Evolutionary conservation across 2,329 filamentous ascomycete species (phyloP), one percentile per base, ranked within the genome.

Genomic region (Colletotrichum abscissum): DNA sequence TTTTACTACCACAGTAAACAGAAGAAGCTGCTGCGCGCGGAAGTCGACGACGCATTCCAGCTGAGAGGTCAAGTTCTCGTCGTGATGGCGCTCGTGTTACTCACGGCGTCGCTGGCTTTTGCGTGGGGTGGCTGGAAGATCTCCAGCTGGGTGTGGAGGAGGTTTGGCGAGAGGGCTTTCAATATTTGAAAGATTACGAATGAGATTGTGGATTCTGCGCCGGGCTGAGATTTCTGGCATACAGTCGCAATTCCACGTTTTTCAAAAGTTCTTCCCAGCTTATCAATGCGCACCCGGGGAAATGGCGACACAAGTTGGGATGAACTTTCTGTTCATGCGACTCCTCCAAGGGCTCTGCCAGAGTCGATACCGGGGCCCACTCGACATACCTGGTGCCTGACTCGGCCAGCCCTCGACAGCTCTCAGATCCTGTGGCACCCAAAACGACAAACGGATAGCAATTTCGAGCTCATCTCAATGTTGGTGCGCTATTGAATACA

Each of bases 1-100:
- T 85, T 82, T 79, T 86, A 87, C 76, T 90, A 89, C 75, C 88
- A 89, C 80, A 86, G 84, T 75, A 88, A 89, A 79, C 88, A 91
- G 81, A 84, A 88, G 73, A 90, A 91, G 79, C 83, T 93, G 66
- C 86, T 92, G 78, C 88, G 83, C 78, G 84, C 91, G 84, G 90
- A 93, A 79, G 86, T 91, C 19, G 85, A 85, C 3, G 91, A 93
- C 77, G 92, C 92, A 3, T 90, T 93, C 75, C 87, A 88, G 78
- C 84, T 92, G 79, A 86, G 90, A 28, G 82, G 84, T 12, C 83
- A 82, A 24, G 86, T 93, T n/a, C 81, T 92, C 28, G 78, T 87
- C 4, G 83, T 81, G 2, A 78, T 93, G 77, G 83, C 82, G 9
- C 78, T 86, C 22, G 76, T 83, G 33, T 49, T 49, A 19, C 1